Percentiles rank a stretch among this genome's conserved stretches.
These are phyloP conservation scores for Monilinia fructicola DNA, from an alignment of 2,329 filamentous ascomycete species.

Conservation along the genomic window DNA sequence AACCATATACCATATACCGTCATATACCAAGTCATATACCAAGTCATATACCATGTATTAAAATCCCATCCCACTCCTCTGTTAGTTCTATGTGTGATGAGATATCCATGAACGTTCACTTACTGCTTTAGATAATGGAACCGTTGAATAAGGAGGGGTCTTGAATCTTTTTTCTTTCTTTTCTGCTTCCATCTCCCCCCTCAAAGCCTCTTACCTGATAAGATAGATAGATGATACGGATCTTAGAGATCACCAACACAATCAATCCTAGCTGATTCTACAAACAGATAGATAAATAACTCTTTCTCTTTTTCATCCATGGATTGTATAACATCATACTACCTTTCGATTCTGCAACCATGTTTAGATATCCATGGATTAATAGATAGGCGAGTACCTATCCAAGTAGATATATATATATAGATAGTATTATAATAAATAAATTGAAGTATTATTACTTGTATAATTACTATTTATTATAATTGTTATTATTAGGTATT, in stretches of 20 bases:
- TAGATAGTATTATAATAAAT: not conserved
- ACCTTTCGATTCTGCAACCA: slow-evolving; percentile 17
- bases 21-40: too few species aligned
- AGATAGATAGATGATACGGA: not conserved
- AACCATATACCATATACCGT: too few species aligned
- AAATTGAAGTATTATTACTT: too few species aligned
- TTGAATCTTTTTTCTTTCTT: not conserved
- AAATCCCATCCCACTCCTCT: slow-evolving; percentile 9
- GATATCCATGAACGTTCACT: too few species aligned
- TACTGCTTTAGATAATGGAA: too few species aligned
- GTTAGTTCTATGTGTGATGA: not conserved
- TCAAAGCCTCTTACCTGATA: slow-evolving; percentile 16
- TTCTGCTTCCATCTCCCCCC: not conserved
- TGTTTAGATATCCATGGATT: not conserved
- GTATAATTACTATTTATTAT: too few species aligned
- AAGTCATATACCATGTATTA: too few species aligned
- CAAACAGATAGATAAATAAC: too few species aligned
- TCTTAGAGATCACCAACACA: slow-evolving; percentile 2
- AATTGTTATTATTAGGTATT: too few species aligned
- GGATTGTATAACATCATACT: slow-evolving; percentile 19
- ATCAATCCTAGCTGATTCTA: slow-evolving; percentile 4
- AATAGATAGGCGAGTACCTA: too few species aligned
- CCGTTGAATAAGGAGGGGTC: slow-evolving; percentile 20
- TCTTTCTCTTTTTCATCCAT: not conserved
- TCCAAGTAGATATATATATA: too few species aligned